phyloP scores from a whole-genome alignment of 2,329 filamentous ascomycete genomes.

The Gnomoniopsis smithogilvyi region DNA sequence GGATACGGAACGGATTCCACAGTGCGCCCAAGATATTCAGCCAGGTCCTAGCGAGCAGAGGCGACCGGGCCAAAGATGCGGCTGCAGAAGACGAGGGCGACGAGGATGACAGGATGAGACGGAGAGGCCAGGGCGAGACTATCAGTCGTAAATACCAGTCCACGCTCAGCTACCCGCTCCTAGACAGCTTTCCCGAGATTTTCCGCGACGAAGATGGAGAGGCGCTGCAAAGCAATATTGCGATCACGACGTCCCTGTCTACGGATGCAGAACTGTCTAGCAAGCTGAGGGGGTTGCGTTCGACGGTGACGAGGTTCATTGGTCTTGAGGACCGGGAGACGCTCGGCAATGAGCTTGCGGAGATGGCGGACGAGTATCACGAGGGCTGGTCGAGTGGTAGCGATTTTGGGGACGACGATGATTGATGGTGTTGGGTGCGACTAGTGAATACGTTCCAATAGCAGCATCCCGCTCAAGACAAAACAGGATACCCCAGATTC shows the following conservation, averaged over 20 bases:
- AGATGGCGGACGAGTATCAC: slow-evolving; percentile 83
- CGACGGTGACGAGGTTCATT: slow-evolving; percentile 60
- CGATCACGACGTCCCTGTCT: slow-evolving; percentile 60
- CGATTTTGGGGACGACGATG: slow-evolving; percentile 64
- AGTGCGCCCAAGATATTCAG: slow-evolving; percentile 35
- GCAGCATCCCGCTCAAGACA: not conserved
- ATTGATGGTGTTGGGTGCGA: not conserved
- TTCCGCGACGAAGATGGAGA: slow-evolving; percentile 47
- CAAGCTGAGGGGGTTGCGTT: slow-evolving; percentile 63
- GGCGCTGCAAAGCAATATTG: slow-evolving; percentile 37
- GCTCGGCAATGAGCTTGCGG: slow-evolving; percentile 76
- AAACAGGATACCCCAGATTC: not conserved
- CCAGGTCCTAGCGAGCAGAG: slow-evolving; percentile 34
- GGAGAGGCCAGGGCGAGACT: slow-evolving; percentile 25
- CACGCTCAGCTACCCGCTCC: slow-evolving; percentile 65
- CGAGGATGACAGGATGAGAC: slow-evolving; percentile 23
- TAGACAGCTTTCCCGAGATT: slow-evolving; percentile 81
- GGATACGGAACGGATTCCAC: slow-evolving; percentile 21
- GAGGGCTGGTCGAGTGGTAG: slow-evolving; percentile 82
- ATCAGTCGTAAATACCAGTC: slow-evolving; percentile 45
- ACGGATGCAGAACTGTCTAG: slow-evolving; percentile 72
- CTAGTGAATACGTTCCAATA: not conserved
- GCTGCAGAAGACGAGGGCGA: slow-evolving; percentile 19
- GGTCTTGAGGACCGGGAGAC: slow-evolving; percentile 77
- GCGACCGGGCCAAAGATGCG: slow-evolving; percentile 27